phyloP scores from a whole-genome alignment of 331 rosid genomes.

The Erythrophleum ivorense region DNA sequence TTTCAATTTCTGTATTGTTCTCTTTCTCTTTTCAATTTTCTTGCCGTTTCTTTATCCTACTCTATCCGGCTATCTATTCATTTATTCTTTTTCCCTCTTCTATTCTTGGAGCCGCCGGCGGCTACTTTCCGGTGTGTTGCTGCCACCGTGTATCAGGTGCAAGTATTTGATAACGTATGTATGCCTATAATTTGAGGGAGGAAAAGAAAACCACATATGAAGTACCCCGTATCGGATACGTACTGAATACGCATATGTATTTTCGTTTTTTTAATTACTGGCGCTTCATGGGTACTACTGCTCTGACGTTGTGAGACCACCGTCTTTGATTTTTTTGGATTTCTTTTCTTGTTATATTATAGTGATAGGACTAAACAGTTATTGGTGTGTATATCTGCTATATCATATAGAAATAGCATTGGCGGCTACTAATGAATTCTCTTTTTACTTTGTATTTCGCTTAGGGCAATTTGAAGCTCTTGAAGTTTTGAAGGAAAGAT shows the following conservation, averaged over 20 bases:
- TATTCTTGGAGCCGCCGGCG: neutral
- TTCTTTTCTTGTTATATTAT: neutral
- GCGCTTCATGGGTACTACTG: neutral
- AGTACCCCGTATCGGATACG: neutral
- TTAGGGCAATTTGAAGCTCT: slow-evolving; percentile 16
- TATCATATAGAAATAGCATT: neutral
- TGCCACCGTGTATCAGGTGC: neutral
- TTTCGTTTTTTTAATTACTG: neutral
- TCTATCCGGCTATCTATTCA: neutral
- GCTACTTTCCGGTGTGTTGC: neutral
- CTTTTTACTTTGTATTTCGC: neutral
- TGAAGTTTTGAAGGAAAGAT: slow-evolving; percentile 40
- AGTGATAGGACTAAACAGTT: neutral
- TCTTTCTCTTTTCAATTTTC: neutral
- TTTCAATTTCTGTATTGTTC: neutral
- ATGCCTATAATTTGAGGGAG: neutral
- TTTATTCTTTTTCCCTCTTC: neutral
- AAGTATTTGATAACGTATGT: neutral
- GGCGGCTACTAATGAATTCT: neutral
- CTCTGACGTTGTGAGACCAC: neutral
- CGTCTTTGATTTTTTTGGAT: neutral
- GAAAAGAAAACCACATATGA: neutral
- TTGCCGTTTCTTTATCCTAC: neutral
- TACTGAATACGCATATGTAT: too few species aligned
- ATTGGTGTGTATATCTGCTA: neutral